Evolutionary conservation across 2,329 filamentous ascomycete species (phyloP).

Genomic region (Arthrobotrys conoides): DNA sequence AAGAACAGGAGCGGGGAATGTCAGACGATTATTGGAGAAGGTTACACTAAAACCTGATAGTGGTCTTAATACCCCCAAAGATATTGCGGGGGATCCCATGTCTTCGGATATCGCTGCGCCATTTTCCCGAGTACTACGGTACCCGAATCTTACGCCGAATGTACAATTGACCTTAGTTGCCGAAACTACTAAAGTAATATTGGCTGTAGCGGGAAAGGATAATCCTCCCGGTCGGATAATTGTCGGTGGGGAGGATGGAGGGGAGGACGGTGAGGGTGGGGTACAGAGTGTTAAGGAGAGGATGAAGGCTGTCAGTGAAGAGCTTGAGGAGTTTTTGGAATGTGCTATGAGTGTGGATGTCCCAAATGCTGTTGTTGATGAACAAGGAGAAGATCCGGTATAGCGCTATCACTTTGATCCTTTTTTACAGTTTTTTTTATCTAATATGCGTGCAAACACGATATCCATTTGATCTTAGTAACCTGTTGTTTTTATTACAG

Average conservation of each 20-base stretch:
- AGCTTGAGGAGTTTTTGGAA: slow-evolving; percentile 95
- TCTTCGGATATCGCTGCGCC: slow-evolving; percentile 67
- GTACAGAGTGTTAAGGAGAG: slow-evolving; percentile 93
- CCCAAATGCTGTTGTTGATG: slow-evolving; percentile 55
- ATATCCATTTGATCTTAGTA: background rate
- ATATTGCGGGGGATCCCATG: background rate
- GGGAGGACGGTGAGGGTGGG: slow-evolving; percentile 68
- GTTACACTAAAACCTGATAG: slow-evolving; percentile 65
- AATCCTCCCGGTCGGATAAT: slow-evolving; percentile 96
- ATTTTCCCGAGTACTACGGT: slow-evolving; percentile 72
- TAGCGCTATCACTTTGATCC: slow-evolving; percentile 8
- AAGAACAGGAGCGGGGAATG: slow-evolving; percentile 52
- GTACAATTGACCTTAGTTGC: slow-evolving; percentile 81
- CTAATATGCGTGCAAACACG: background rate
- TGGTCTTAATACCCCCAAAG: slow-evolving; percentile 65
- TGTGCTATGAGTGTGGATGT: slow-evolving; percentile 89
- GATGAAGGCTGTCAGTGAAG: slow-evolving; percentile 94
- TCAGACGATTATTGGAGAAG: slow-evolving; percentile 43
- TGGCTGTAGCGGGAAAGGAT: slow-evolving; percentile 93
- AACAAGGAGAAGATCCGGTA: slow-evolving; percentile 44
- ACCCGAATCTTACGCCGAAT: slow-evolving; percentile 78
- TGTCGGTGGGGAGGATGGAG: slow-evolving; percentile 79
- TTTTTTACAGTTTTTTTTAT: background rate
- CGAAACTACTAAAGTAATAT: slow-evolving; percentile 91
- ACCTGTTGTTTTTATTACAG: background rate